These are phyloP conservation scores for Ophiostoma quercus DNA, from an alignment of 2,329 filamentous ascomycete genomes.

Conservation along the genomic window DNA sequence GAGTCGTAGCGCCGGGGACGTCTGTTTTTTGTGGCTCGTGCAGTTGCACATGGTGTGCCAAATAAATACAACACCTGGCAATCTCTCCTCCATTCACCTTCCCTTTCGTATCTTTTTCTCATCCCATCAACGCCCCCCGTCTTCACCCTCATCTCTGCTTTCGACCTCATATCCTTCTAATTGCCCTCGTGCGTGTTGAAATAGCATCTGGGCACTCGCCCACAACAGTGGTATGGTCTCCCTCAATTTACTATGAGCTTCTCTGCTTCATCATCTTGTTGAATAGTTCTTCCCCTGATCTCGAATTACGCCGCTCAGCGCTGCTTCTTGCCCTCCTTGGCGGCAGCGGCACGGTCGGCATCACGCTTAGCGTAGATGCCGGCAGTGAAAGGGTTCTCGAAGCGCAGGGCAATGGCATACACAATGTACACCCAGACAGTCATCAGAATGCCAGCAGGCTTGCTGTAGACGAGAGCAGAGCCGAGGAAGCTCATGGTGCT, in stretches of 20 bases:
- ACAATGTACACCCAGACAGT: constrained; percentile 69
- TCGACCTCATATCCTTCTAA: neutral
- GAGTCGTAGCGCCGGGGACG: neutral
- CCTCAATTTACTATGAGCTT: neutral
- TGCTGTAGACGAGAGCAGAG: constrained; percentile 75
- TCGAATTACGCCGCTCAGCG: constrained; percentile 36
- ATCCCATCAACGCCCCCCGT: neutral
- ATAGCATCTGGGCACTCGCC: constrained; percentile 22
- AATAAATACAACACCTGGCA: constrained; percentile 3
- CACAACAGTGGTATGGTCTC: constrained; percentile 11
- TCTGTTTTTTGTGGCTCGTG: constrained; percentile 5
- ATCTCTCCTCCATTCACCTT: neutral
- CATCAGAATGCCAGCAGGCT: constrained; percentile 77
- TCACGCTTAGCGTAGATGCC: constrained; percentile 89
- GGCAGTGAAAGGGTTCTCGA: constrained; percentile 91
- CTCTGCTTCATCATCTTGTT: constrained; percentile 17
- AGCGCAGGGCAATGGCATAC: constrained; percentile 75
- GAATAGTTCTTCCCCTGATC: constrained; percentile 9
- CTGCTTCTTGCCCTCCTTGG: constrained; percentile 45
- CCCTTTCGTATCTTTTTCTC: neutral
- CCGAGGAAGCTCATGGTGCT: constrained; percentile 89
- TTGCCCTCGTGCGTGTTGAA: constrained; percentile 24
- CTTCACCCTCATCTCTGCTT: neutral
- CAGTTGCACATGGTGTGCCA: neutral
- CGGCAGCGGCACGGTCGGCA: constrained; percentile 45